phyloP scores from a whole-genome alignment of 305 asterid genomes.

The Solanum hybrid region DNA sequence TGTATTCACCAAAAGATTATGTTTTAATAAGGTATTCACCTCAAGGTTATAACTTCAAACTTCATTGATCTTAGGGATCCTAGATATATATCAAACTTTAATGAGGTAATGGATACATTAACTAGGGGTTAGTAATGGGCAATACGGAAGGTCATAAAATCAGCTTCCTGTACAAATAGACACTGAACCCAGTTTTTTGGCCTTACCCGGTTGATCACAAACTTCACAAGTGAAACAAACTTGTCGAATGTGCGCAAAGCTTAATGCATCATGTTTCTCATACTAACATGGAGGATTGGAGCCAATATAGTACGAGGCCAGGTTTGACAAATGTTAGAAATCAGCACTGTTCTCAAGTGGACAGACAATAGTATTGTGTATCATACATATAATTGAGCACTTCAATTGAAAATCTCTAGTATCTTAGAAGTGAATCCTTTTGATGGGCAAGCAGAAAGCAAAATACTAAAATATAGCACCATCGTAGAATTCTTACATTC shows the following conservation, averaged over 20 bases:
- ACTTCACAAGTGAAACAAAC: background rate
- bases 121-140: background rate
- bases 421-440: background rate
- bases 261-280: background rate
- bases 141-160: background rate
- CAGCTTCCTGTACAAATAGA: background rate
- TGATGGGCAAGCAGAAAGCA: background rate
- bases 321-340: background rate
- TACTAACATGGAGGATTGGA: background rate
- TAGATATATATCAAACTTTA: background rate
- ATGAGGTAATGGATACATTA: background rate
- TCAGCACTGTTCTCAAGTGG: background rate
- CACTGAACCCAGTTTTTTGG: background rate
- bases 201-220: background rate
- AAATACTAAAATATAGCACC: background rate
- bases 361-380: background rate
- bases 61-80: background rate
- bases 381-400: background rate
- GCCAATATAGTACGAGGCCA: background rate
- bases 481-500: background rate
- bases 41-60: background rate
- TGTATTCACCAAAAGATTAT: conserved; percentile 13
- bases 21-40: conserved; percentile 7
- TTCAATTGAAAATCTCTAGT: background rate
- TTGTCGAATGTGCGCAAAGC: background rate